A percentile compares a stretch with the other conserved stretches of the same genome.
Evolutionary conservation across 2,329 filamentous ascomycete species (phyloP).

Genomic region (Trichoderma brevicompactum): DNA sequence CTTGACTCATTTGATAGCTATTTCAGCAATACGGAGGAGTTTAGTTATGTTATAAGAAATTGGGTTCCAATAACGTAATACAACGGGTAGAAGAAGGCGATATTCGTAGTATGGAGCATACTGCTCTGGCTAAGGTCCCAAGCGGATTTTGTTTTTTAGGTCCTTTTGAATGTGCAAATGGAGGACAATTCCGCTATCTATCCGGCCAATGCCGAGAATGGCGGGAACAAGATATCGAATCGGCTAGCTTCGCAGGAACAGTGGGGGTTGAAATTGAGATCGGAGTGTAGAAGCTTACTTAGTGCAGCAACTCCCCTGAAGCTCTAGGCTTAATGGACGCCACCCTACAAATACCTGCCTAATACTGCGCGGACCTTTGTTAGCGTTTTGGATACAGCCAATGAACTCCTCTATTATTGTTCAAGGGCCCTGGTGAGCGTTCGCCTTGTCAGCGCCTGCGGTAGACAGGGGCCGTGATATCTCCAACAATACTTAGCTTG

Average conservation of each 20-base stretch:
- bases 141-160: not conserved
- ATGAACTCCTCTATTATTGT: not conserved
- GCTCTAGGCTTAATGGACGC: not conserved
- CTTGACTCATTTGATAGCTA: no score
- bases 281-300: conserved; percentile 12
- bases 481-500: not conserved
- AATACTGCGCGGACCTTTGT: conserved; percentile 18
- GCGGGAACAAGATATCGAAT: no score
- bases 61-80: not conserved
- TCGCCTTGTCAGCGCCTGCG: not conserved
- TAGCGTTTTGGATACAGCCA: conserved; percentile 8
- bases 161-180: conserved; percentile 10
- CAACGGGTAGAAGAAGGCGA: not conserved
- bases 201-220: not conserved
- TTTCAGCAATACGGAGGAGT: no score
- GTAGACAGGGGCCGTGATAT: not conserved
- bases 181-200: not conserved
- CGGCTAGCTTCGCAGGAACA: not conserved
- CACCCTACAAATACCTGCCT: conserved; percentile 13
- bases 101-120: not conserved
- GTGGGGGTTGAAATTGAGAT: not conserved
- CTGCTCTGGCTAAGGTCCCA: not conserved
- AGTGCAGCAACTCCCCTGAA: conserved; percentile 8
- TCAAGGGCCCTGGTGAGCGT: not conserved
- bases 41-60: not conserved